A percentile compares a stretch with the other conserved stretches of the same genome.
These are phyloP conservation scores for Wakefieldia striispora DNA, from an alignment of 768 basidiomycete genomes.

Conservation along the genomic window DNA sequence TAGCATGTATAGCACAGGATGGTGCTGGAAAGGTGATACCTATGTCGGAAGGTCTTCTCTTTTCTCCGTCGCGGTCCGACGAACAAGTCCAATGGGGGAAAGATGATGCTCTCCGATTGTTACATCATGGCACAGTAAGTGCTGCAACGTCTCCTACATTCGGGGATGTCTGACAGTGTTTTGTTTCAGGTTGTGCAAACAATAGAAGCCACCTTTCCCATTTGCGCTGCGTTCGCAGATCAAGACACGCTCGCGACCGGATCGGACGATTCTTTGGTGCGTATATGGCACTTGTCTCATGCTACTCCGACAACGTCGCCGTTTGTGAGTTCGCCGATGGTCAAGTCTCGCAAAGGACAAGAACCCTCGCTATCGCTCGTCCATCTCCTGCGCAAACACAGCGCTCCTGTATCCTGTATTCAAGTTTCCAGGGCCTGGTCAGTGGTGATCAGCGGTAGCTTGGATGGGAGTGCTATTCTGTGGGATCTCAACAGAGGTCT, in stretches of 20 bases:
- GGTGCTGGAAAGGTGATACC: slow-evolving; percentile 47
- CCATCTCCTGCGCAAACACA: slow-evolving; percentile 81
- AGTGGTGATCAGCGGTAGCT: slow-evolving; percentile 75
- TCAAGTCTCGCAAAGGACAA: slow-evolving; percentile 20
- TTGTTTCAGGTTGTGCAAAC: slow-evolving; percentile 63
- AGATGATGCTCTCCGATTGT: slow-evolving; percentile 55
- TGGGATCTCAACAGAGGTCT: slow-evolving; percentile 89
- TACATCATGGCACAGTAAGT: slow-evolving; percentile 60
- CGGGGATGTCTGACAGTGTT: slow-evolving; percentile 1
- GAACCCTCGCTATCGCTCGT: slow-evolving; percentile 43
- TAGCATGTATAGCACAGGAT: slow-evolving; percentile 52
- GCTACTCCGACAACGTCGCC: slow-evolving; percentile 16
- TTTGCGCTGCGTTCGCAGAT: slow-evolving; percentile 79
- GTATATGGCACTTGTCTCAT: slow-evolving; percentile 70
- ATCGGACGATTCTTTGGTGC: slow-evolving; percentile 75
- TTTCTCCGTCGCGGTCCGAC: slow-evolving; percentile 56
- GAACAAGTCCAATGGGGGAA: slow-evolving; percentile 72
- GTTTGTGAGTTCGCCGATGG: slow-evolving; percentile 16
- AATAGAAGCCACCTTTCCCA: slow-evolving; percentile 69
- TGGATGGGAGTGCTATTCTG: slow-evolving; percentile 80
- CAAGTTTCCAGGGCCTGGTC: slow-evolving; percentile 82
- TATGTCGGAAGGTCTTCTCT: slow-evolving; percentile 56
- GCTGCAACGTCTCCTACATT: not conserved
- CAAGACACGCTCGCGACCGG: slow-evolving; percentile 73
- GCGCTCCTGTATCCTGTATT: slow-evolving; percentile 62